Percentiles rank a stretch among this genome's conserved stretches.
Conservation (phyloP, 176 grass and related monocot genomes). For the Otatea glauca region DNA sequence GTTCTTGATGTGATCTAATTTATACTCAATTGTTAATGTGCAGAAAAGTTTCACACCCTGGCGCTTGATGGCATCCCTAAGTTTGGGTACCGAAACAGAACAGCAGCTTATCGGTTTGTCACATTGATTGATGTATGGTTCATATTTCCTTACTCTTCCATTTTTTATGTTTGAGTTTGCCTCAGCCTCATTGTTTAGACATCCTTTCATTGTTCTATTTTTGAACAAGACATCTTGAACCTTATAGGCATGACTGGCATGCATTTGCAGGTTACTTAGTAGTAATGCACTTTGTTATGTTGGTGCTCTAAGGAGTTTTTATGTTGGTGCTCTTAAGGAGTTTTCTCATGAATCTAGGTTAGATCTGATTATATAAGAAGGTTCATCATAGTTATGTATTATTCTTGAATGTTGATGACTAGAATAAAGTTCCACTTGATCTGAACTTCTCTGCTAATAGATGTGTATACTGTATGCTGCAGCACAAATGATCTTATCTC, state of each 20-base stretch:
- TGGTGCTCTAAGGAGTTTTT: no score
- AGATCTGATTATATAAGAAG: background rate
- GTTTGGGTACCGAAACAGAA: slow-evolving; percentile 80
- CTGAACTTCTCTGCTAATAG: background rate
- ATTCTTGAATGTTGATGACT: background rate
- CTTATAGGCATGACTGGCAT: background rate
- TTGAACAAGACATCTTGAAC: slow-evolving; percentile 13
- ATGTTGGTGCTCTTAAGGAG: no score
- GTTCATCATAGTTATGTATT: background rate
- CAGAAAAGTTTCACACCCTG: slow-evolving; percentile 94
- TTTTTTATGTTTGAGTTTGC: background rate
- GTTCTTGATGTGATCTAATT: slow-evolving; percentile 1
- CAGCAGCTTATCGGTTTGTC: slow-evolving; percentile 87
- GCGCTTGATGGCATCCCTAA: slow-evolving; percentile 83
- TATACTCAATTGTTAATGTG: slow-evolving; percentile 8
- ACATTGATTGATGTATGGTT: slow-evolving; percentile 88
- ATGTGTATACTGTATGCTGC: background rate
- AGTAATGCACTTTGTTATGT: background rate
- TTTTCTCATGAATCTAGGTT: background rate
- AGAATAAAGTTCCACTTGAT: background rate
- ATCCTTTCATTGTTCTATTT: background rate
- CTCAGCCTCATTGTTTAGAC: slow-evolving; percentile 6
- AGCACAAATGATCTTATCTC: slow-evolving; percentile 13
- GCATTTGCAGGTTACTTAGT: background rate
- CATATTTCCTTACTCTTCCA: background rate